Evolutionary conservation across 225 moss, liverwort and hornwort species (phyloP).

Genomic region (Pleurozium schreberi): DNA sequence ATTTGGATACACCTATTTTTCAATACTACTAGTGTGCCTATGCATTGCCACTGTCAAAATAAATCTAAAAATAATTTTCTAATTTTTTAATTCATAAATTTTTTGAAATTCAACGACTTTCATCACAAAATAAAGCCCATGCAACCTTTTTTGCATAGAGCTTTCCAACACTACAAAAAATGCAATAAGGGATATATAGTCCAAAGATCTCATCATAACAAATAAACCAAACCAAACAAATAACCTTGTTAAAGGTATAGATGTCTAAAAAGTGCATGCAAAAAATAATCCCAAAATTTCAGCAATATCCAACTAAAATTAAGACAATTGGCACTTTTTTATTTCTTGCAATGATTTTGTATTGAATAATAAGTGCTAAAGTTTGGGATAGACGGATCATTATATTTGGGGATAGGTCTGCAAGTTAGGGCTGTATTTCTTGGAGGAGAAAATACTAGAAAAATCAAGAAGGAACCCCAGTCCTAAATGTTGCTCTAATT

Average conservation of each 20-base stretch:
- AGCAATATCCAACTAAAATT: background rate
- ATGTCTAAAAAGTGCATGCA: background rate
- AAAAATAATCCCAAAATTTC: background rate
- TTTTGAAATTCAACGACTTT: too few relatives aligned
- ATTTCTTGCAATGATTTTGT: background rate
- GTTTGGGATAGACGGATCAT: accelerated
- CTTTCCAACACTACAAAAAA: too few relatives aligned
- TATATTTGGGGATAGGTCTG: too few relatives aligned
- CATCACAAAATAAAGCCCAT: too few relatives aligned
- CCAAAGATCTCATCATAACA: too few relatives aligned
- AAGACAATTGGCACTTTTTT: background rate
- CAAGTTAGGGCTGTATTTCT: accelerated
- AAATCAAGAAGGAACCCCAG: background rate
- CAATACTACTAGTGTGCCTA: background rate
- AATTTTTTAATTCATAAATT: too few relatives aligned
- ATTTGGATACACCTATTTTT: background rate
- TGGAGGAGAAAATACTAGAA: background rate
- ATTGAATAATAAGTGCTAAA: background rate
- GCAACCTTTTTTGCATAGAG: too few relatives aligned
- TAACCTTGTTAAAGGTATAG: too few relatives aligned
- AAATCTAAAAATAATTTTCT: too few relatives aligned
- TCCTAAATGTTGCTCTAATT: background rate
- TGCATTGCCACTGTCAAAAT: too few relatives aligned
- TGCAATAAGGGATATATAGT: too few relatives aligned
- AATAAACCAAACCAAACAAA: too few relatives aligned